A percentile compares a stretch with the other conserved stretches of the same genome.
phyloP scores from a whole-genome alignment of 257 asterid species.

The Capsicum pubescens region DNA sequence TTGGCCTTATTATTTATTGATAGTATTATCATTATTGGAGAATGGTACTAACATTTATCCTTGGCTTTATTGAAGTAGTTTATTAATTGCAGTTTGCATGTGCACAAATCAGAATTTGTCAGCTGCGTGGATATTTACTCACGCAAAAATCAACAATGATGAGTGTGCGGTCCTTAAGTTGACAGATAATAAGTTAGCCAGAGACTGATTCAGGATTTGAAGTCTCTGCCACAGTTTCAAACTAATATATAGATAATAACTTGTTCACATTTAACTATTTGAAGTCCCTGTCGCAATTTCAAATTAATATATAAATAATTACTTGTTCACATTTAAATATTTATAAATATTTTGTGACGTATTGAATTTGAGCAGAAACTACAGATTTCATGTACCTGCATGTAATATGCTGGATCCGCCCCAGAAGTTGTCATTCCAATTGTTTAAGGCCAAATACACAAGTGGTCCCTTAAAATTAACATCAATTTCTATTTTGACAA shows the following conservation, averaged over 20 bases:
- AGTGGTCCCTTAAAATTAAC: background rate
- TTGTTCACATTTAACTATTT: too few relatives aligned
- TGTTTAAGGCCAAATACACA: background rate
- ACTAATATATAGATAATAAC: too few relatives aligned
- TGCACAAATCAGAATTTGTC: background rate
- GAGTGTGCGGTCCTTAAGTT: background rate
- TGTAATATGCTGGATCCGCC: too few relatives aligned
- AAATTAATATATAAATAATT: too few relatives aligned
- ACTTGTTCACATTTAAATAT: too few relatives aligned
- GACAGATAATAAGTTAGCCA: background rate
- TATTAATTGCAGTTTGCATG: background rate
- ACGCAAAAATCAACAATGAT: background rate
- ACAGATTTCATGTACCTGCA: too few relatives aligned
- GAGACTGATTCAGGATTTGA: too few relatives aligned
- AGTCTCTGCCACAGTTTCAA: too few relatives aligned
- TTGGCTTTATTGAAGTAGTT: background rate
- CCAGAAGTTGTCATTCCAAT: background rate
- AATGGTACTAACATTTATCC: background rate
- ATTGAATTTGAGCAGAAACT: too few relatives aligned
- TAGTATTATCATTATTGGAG: background rate
- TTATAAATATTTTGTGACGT: too few relatives aligned
- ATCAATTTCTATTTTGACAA: background rate
- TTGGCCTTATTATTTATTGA: background rate
- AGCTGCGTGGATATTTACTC: conserved; percentile 7
- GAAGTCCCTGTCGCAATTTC: too few relatives aligned